Conservation (phyloP, 345 rosid genomes). For the Sonneratia alba region DNA sequence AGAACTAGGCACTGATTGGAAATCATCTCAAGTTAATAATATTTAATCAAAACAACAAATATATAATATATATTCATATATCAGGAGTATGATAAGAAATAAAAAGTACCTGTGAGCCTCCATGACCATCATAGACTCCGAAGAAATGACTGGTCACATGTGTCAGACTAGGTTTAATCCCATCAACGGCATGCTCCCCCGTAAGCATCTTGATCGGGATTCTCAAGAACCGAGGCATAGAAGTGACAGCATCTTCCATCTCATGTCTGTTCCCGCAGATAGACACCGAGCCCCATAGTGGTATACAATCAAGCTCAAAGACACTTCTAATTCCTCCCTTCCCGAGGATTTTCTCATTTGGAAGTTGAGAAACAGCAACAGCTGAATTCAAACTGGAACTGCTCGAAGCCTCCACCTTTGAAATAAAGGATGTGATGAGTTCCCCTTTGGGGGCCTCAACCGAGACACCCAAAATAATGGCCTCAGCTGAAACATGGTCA, state of each 20-base stretch:
- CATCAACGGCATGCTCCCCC: slow-evolving; percentile 47
- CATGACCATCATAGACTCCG: slow-evolving; percentile 95
- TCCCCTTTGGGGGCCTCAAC: slow-evolving; percentile 51
- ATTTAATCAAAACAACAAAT: background rate
- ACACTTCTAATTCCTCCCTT: slow-evolving; percentile 55
- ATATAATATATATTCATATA: background rate
- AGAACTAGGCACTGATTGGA: background rate
- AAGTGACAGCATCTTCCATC: slow-evolving; percentile 82
- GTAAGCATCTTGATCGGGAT: slow-evolving; percentile 76
- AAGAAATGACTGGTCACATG: slow-evolving; percentile 75
- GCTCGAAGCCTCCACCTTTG: slow-evolving; percentile 33
- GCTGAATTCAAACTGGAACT: slow-evolving; percentile 36
- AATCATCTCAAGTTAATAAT: background rate
- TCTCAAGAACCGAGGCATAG: slow-evolving; percentile 50
- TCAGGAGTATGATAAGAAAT: background rate
- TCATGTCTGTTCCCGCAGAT: slow-evolving; percentile 72
- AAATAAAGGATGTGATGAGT: slow-evolving; percentile 37
- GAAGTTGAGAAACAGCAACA: slow-evolving; percentile 55
- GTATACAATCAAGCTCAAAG: slow-evolving; percentile 70
- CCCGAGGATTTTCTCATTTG: slow-evolving; percentile 34
- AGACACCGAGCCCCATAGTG: slow-evolving; percentile 81
- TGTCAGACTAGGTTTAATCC: slow-evolving; percentile 51
- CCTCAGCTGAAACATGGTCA: slow-evolving; percentile 45
- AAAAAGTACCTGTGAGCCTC: slow-evolving; percentile 69
- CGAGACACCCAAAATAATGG: slow-evolving; percentile 53